These are phyloP conservation scores for Rhododendron molle DNA, from an alignment of 148 eudicot species.

Conservation along the genomic window DNA sequence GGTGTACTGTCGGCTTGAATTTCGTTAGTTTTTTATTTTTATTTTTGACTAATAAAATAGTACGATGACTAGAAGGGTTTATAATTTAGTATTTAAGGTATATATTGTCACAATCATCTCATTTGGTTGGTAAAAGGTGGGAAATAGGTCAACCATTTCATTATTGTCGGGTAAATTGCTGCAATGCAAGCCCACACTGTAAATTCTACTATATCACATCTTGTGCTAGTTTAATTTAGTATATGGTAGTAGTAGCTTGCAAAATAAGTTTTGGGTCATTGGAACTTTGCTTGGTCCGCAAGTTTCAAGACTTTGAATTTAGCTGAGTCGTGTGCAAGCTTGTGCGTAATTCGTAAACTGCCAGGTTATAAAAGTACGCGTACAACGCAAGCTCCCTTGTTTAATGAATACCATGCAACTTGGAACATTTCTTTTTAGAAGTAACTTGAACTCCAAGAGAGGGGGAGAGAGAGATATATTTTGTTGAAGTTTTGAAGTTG, in stretches of 20 bases:
- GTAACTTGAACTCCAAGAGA: not conserved
- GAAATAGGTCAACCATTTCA: not conserved
- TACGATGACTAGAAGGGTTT: not conserved
- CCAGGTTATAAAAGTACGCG: not conserved
- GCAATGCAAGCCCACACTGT: not conserved
- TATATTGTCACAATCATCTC: not conserved
- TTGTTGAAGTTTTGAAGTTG: constrained; percentile 25
- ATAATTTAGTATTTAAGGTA: not conserved
- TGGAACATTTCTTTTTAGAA: not conserved
- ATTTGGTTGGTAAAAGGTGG: not conserved
- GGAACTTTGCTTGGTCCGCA: not conserved
- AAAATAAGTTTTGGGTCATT: not conserved
- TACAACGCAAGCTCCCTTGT: not conserved
- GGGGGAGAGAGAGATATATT: not conserved
- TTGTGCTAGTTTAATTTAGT: not conserved
- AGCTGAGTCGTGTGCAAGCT: not conserved
- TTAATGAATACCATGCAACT: not conserved
- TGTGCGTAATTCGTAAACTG: not conserved
- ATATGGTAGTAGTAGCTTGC: not conserved
- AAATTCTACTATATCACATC: not conserved
- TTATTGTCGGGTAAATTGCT: not conserved
- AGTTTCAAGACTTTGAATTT: not conserved
- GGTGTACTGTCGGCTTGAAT: not conserved
- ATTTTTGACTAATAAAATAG: not conserved
- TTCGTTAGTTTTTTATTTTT: not conserved